Evolutionary conservation across 257 asterid genomes (phyloP).

Genomic region (Fraxinus pennsylvanica): DNA sequence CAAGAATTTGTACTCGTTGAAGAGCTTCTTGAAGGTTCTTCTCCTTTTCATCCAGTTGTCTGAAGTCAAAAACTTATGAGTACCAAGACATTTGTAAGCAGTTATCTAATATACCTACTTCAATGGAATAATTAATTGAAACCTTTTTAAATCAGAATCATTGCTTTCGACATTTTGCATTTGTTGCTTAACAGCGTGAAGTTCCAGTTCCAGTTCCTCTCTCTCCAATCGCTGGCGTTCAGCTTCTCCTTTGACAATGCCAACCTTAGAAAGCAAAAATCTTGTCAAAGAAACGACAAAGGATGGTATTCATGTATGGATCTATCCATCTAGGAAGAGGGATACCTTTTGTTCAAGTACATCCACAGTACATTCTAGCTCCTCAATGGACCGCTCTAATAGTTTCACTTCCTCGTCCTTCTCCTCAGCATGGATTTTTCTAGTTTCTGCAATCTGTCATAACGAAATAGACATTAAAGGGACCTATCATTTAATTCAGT

Average conservation of each 20-base stretch:
- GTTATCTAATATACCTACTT: slow-evolving; percentile 10
- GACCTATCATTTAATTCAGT: slow-evolving; percentile 1
- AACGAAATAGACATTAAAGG: slow-evolving; percentile 21
- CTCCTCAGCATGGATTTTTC: slow-evolving; percentile 60
- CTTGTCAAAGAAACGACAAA: slow-evolving; percentile 31
- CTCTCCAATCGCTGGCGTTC: slow-evolving; percentile 85
- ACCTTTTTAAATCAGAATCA: slow-evolving; percentile 77
- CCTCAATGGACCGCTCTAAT: slow-evolving; percentile 85
- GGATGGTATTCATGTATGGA: slow-evolving; percentile 4
- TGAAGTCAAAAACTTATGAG: slow-evolving; percentile 35
- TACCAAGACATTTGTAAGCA: slow-evolving; percentile 18
- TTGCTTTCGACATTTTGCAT: slow-evolving; percentile 61
- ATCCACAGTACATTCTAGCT: slow-evolving; percentile 81
- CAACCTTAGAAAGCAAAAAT: slow-evolving; percentile 53
- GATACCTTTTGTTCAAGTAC: slow-evolving; percentile 91
- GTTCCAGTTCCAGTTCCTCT: slow-evolving; percentile 94
- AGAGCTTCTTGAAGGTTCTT: slow-evolving; percentile 57
- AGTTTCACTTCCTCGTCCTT: slow-evolving; percentile 89
- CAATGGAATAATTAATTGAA: slow-evolving; percentile 22
- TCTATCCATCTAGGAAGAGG: slow-evolving; percentile 18
- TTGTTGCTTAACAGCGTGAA: slow-evolving; percentile 73
- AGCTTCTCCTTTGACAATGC: slow-evolving; percentile 84
- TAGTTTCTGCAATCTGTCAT: slow-evolving; percentile 59
- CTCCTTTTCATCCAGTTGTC: slow-evolving; percentile 68
- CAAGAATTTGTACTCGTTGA: slow-evolving; percentile 70